Conservation (phyloP, 2,329 filamentous ascomycete species). For the Thielaviopsis punctulata region DNA sequence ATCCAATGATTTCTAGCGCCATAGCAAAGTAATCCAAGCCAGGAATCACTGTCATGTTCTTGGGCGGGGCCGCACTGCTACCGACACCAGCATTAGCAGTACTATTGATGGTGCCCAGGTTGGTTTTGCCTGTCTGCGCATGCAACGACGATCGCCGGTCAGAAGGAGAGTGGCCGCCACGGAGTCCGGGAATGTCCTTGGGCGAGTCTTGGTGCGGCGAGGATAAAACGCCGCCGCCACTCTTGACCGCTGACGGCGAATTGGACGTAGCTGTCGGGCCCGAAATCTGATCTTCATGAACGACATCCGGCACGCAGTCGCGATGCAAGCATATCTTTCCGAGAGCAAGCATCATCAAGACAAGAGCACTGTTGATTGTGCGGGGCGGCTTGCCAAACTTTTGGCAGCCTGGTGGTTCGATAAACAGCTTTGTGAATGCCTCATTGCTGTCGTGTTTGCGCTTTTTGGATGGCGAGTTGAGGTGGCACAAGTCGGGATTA, state of each 20-base stretch:
- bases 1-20: conserved; percentile 72
- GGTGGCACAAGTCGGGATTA: neutral
- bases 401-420: neutral
- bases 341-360: conserved; percentile 68
- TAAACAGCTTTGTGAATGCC: neutral
- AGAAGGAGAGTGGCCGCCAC: conserved; percentile 19
- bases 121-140: neutral
- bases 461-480: neutral
- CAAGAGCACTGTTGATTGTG: conserved; percentile 63
- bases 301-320: conserved; percentile 38
- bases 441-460: neutral
- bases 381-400: conserved; percentile 30
- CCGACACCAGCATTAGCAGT: neutral
- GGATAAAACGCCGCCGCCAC: conserved; percentile 21
- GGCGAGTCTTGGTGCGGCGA: conserved; percentile 41
- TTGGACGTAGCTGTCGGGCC: neutral
- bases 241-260: conserved; percentile 27
- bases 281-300: conserved; percentile 18
- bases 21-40: conserved; percentile 80
- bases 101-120: too few relatives aligned
- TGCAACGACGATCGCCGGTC: conserved; percentile 1
- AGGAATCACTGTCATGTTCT: conserved; percentile 70
- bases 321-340: conserved; percentile 59
- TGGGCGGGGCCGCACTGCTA: neutral
- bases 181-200: conserved; percentile 22